phyloP scores from a whole-genome alignment of 2,329 filamentous ascomycete species.

The Hypoxylon sp. region DNA sequence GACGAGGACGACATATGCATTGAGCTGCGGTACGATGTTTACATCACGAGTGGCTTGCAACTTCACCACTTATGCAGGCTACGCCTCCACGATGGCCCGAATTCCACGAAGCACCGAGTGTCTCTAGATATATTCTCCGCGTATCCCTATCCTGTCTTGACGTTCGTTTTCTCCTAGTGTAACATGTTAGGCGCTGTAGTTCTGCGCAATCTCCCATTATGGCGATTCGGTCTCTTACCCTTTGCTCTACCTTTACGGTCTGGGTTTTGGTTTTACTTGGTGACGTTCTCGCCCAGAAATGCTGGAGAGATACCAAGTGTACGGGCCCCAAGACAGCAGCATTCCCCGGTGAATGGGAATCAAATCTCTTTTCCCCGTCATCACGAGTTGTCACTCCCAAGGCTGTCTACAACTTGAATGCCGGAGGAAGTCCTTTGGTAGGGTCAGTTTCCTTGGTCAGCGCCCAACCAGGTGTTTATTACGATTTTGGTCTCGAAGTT shows the following conservation, averaged over 20 bases:
- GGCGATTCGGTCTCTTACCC: slow-evolving; percentile 18
- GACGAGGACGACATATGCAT: slow-evolving; percentile 15
- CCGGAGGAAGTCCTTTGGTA: slow-evolving; percentile 30
- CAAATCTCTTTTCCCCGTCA: slow-evolving; percentile 67
- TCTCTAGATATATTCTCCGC: slow-evolving; percentile 15
- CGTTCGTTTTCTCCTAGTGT: background rate
- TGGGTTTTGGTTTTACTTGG: slow-evolving; percentile 25
- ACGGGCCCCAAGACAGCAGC: slow-evolving; percentile 61
- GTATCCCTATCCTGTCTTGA: slow-evolving; percentile 2
- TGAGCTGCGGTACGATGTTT: slow-evolving; percentile 11
- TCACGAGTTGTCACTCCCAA: slow-evolving; percentile 63
- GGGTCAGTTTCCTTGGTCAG: slow-evolving; percentile 31
- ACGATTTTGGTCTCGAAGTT: slow-evolving; percentile 50
- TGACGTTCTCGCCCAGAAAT: slow-evolving; percentile 50
- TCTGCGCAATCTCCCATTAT: slow-evolving; percentile 26
- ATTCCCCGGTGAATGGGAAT: slow-evolving; percentile 69
- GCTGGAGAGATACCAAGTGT: slow-evolving; percentile 69
- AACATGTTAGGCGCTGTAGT: background rate
- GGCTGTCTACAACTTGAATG: slow-evolving; percentile 53
- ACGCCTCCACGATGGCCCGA: slow-evolving; percentile 14
- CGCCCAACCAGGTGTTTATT: slow-evolving; percentile 37
- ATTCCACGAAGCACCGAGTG: slow-evolving; percentile 12
- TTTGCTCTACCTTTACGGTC: background rate
- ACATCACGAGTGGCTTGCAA: slow-evolving; percentile 22
- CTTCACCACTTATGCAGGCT: slow-evolving; percentile 14